phyloP scores from a whole-genome alignment of 345 rosid genomes.

The Camelina hispida region DNA sequence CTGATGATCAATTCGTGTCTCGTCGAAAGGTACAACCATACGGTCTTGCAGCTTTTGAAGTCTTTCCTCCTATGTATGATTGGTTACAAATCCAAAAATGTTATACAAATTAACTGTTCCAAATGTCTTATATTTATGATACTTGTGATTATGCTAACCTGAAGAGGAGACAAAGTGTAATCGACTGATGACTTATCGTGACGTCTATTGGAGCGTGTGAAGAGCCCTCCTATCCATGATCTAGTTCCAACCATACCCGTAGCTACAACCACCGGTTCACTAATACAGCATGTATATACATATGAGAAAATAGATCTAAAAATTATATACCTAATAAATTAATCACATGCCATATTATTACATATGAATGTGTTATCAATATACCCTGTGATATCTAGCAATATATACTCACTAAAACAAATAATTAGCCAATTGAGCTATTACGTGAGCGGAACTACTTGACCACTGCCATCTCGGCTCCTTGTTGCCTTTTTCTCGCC shows the following conservation, averaged over 20 bases:
- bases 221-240: slow-evolving; percentile 90
- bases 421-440: slow-evolving; percentile 62
- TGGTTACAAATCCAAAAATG: background rate
- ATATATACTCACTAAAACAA: slow-evolving; percentile 65
- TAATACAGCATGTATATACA: slow-evolving; percentile 14
- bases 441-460: slow-evolving; percentile 61
- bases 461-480: slow-evolving; percentile 70
- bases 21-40: slow-evolving; percentile 73
- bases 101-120: background rate
- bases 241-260: slow-evolving; percentile 95
- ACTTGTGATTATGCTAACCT: slow-evolving; percentile 53
- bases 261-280: slow-evolving; percentile 59
- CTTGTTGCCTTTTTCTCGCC: slow-evolving; percentile 66
- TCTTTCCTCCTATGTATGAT: slow-evolving; percentile 63
- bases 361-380: background rate
- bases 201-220: slow-evolving; percentile 68
- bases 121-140: background rate
- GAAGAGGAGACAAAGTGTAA: slow-evolving; percentile 63
- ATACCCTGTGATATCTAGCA: slow-evolving; percentile 29
- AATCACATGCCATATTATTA: background rate
- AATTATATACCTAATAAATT: background rate
- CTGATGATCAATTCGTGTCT: slow-evolving; percentile 85
- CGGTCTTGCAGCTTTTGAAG: slow-evolving; percentile 84
- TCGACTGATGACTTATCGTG: slow-evolving; percentile 56
- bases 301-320: slow-evolving; percentile 20